A percentile compares a stretch with the other conserved stretches of the same genome.
Evolutionary conservation across 208 protist species (phyloP).

Genomic region (Wallacemonas sp.): DNA sequence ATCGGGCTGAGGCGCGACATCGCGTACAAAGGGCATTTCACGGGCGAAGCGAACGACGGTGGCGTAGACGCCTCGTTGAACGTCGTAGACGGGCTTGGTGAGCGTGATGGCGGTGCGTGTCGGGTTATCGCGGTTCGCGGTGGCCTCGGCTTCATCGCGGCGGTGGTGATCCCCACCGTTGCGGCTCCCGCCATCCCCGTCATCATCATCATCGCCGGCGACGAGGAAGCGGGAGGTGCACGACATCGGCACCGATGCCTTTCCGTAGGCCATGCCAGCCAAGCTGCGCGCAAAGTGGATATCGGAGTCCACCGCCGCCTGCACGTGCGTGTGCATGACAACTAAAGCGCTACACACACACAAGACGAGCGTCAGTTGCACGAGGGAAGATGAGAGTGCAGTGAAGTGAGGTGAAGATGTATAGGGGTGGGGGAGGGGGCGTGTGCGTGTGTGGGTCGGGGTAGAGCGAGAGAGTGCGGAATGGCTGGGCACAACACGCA

Average conservation of each 20-base stretch:
- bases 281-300: slow-evolving; percentile 9
- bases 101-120: slow-evolving; percentile 3
- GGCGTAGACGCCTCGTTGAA: not conserved
- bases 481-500: too few relatives aligned
- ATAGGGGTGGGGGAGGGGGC: too few relatives aligned
- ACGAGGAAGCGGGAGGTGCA: slow-evolving; percentile 2
- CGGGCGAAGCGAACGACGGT: not conserved
- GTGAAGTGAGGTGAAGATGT: too few relatives aligned
- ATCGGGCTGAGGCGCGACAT: not conserved
- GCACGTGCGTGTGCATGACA: slow-evolving; percentile 5
- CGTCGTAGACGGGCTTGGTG: not conserved
- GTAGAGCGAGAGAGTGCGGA: too few relatives aligned
- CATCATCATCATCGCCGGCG: slow-evolving; percentile 4
- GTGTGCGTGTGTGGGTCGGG: too few relatives aligned
- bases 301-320: not conserved
- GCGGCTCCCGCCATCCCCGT: not conserved
- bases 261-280: not conserved
- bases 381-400: too few relatives aligned
- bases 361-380: too few relatives aligned
- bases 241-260: not conserved
- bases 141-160: not conserved
- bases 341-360: too few relatives aligned
- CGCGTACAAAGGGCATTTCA: slow-evolving; percentile 4
- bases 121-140: slow-evolving; percentile 5
- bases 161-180: not conserved